Conservation (phyloP, 805 yeast species). For the Wickerhamiella azyma region DNA sequence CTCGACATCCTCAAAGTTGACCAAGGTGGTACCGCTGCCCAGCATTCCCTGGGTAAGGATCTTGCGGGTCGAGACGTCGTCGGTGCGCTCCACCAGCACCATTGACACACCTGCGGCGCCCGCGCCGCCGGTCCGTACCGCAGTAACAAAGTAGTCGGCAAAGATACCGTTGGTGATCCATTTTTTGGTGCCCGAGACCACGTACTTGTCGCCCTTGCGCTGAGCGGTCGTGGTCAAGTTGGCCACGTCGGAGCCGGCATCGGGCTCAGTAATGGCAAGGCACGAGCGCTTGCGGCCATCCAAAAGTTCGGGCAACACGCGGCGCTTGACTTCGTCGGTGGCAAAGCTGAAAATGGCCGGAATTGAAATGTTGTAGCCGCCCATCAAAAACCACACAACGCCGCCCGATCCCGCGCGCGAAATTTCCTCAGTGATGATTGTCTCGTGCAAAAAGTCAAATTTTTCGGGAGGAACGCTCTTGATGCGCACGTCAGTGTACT, state of each 20-base stretch:
- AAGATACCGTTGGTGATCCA: slow-evolving; percentile 35
- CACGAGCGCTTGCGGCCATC: slow-evolving; percentile 29
- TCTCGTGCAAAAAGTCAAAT: slow-evolving; percentile 30
- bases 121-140: slow-evolving; percentile 32
- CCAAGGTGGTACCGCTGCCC: slow-evolving; percentile 30
- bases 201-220: slow-evolving; percentile 28
- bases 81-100: slow-evolving; percentile 28
- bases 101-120: slow-evolving; percentile 30
- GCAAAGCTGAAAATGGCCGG: slow-evolving; percentile 30
- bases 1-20: slow-evolving; percentile 32
- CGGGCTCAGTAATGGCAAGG: slow-evolving; percentile 32
- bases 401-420: slow-evolving; percentile 31
- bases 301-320: slow-evolving; percentile 28
- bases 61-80: slow-evolving; percentile 27
- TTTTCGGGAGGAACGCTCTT: slow-evolving; percentile 28
- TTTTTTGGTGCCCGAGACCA: slow-evolving; percentile 32
- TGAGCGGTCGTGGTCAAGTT: slow-evolving; percentile 29
- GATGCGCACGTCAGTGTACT: slow-evolving; percentile 27
- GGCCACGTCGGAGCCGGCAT: slow-evolving; percentile 34
- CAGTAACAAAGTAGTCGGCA: slow-evolving; percentile 32
- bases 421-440: slow-evolving; percentile 28
- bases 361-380: slow-evolving; percentile 31
- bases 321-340: slow-evolving; percentile 22
- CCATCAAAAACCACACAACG: slow-evolving; percentile 28
- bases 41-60: slow-evolving; percentile 31